Base-by-base conservation (phyloP, 257 asterid genomes). In the Ilex aquifolium region DNA sequence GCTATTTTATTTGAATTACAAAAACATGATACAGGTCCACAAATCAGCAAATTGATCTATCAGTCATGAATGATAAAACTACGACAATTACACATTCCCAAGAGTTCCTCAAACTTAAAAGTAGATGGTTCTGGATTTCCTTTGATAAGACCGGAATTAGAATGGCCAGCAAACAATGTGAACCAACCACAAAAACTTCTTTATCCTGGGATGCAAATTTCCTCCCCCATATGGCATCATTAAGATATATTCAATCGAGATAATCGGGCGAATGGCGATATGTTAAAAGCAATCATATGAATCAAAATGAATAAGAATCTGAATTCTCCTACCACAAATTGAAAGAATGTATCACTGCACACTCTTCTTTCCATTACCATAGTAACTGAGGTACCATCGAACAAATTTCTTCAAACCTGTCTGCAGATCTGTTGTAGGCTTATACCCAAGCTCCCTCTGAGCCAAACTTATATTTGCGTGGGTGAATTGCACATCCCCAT, bases 381-480 rank as follows among this genome's bases (percentile, higher is more conserved):
- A 85, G 83, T 84, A 91, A 75, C 80, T 75, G 72, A 91, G 87
- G 67, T 91, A 91, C 98, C 98, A 91, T 27, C 91, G 81, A n/a
- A 85, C 96, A 56, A 91, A 91, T 80, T 88, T 91, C 93, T 91
- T 91, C 88, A 91, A 67, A 62, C 98, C 98, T 13, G 86, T 83
- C 74, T 88, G 95, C 52, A 91, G 85, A 82, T 91, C 98, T 0
- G 98, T 91, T 1, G 93, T 72, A 21, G 98, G 98, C 71, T 86
- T 84, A 66, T 91, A 91, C 1, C 96, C 95, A 36, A 91, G 91
- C 84, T 88, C 98, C 76, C 79, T 80, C 62, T 82, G 88, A 40
- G 98, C 96, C 68, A 71, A 83, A 71, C 95, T 91, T 62, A 91
- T 91, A 65, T 91, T 91, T 0, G 98, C 98, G 44, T 91, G 98